These are phyloP conservation scores for Pythium aristosporum DNA, from an alignment of 352 stramenopile genomes.

Conservation along the genomic window DNA sequence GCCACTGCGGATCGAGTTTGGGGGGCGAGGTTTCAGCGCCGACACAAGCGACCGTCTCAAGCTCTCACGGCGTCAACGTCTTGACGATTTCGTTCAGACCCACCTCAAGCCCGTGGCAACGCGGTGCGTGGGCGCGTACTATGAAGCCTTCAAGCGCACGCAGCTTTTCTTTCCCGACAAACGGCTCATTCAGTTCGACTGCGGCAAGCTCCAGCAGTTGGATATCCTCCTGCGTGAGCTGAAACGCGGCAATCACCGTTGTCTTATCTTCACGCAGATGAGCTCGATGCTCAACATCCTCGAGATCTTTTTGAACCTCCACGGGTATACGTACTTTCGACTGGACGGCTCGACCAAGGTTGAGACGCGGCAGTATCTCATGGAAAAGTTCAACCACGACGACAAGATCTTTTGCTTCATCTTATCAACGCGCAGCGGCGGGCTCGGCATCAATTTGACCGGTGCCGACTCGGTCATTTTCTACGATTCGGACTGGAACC, in stretches of 20 bases:
- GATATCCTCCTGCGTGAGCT: constrained; percentile 93
- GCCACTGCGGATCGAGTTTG: constrained; percentile 38
- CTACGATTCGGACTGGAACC: constrained; percentile 95
- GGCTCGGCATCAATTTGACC: constrained; percentile 98
- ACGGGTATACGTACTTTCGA: constrained; percentile 97
- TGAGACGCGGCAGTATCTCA: constrained; percentile 94
- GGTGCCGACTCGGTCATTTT: constrained; percentile 95
- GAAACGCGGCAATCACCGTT: constrained; percentile 93
- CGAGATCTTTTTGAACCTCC: constrained; percentile 97
- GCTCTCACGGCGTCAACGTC: constrained; percentile 35
- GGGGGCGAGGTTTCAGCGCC: constrained; percentile 38
- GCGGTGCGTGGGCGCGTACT: constrained; percentile 42
- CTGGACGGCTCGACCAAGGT: constrained; percentile 97
- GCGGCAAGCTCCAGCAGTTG: constrained; percentile 90
- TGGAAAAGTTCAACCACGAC: constrained; percentile 99
- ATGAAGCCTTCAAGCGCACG: constrained; percentile 70
- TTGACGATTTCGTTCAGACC: constrained; percentile 26
- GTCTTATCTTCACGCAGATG: constrained; percentile 98
- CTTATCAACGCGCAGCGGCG: constrained; percentile 95
- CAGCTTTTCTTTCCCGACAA: constrained; percentile 98
- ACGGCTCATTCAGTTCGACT: constrained; percentile 96
- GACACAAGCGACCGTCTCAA: constrained; percentile 19
- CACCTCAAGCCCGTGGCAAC: constrained; percentile 34
- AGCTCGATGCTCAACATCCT: constrained; percentile 99
- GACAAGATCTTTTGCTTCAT: constrained; percentile 98